Evolutionary conservation across 768 basidiomycete species (phyloP), one percentile per base, ranked within the genome.

Genomic region (Clitopilus hobsonii): DNA sequence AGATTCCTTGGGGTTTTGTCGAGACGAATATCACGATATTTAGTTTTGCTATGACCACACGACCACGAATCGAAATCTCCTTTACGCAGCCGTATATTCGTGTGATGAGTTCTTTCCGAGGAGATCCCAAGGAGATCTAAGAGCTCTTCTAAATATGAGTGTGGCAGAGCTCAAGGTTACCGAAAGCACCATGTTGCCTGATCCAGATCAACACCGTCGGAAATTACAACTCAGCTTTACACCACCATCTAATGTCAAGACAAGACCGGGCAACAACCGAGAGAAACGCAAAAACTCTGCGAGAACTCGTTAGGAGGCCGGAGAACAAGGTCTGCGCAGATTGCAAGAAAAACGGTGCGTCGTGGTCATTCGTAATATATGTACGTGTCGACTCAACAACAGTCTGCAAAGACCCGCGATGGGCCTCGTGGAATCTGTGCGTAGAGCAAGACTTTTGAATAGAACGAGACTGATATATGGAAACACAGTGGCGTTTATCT

Each of bases 371-470:
- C 51, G 23, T 7, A 32, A 18, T 20, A 10, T 18, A 20, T 38
- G 27, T n/a, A 4, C 16, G 56, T 24, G 38, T 30, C 54, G 45
- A 49, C 55, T 58, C 47, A 38, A 29, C 22, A 30, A 54, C 38
- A 49, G n/a, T 16, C 22, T 36, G 23, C 50, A 14, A 60, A 97
- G 95, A 98, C 78, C 92, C 96, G 41, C 81, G 96, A 62, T 99
- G 96, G 96, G 96, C 96, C 38, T 94, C 93, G 6, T 97, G 94
- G 90, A 98, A 98, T 69, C 71, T 98, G 90, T 93, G 66, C 60
- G 85, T 64, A 50, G 23, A 29, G 47, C 56, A 13, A 52, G 7
- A 32, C 25, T 27, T 5, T 16, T 56, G 22, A 10, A 32, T 51
- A 6, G 16, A 29, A 26, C 54, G 14, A 18, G 25, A 22, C 11